A percentile compares a stretch with the other conserved stretches of the same genome.
phyloP scores from a whole-genome alignment of 345 rosid genomes.

The Noccaea caerulescens region DNA sequence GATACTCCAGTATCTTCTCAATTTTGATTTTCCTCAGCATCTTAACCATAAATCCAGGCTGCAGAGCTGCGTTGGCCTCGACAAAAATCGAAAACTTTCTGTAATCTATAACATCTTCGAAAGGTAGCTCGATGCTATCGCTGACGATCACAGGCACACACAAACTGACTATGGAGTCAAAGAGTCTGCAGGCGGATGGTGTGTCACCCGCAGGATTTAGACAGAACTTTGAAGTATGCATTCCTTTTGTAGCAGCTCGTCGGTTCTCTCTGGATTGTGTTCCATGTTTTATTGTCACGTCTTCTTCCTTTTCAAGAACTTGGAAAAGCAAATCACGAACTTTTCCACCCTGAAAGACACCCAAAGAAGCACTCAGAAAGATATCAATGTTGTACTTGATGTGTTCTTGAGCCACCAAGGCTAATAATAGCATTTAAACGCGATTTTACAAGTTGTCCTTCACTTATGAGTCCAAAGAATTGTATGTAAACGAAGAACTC shows the following conservation, averaged over 20 bases:
- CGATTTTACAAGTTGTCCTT: not conserved
- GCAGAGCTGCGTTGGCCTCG: constrained; percentile 61
- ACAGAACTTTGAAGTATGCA: constrained; percentile 97
- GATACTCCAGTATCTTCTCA: constrained; percentile 72
- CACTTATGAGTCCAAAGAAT: constrained; percentile 5
- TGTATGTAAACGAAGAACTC: not conserved
- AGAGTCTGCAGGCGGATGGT: constrained; percentile 96
- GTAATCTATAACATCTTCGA: constrained; percentile 91
- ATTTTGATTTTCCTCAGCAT: constrained; percentile 61
- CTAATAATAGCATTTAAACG: not conserved
- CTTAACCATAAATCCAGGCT: constrained; percentile 69
- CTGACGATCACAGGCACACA: constrained; percentile 93
- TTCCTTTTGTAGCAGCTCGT: constrained; percentile 85
- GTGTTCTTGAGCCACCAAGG: not conserved
- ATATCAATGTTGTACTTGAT: constrained; percentile 6
- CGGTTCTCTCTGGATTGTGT: constrained; percentile 95
- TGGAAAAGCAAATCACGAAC: constrained; percentile 91
- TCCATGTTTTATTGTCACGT: constrained; percentile 87
- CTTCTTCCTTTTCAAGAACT: constrained; percentile 78
- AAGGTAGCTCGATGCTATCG: constrained; percentile 90
- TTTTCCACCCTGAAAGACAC: constrained; percentile 75
- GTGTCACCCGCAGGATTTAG: constrained; percentile 99
- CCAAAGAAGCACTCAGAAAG: constrained; percentile 25
- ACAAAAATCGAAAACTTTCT: constrained; percentile 82
- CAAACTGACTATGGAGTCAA: constrained; percentile 96